Evolutionary conservation across 2,329 filamentous ascomycete species (phyloP), one percentile per base, ranked within the genome.

Genomic region (Curvularia eragrostidis): DNA sequence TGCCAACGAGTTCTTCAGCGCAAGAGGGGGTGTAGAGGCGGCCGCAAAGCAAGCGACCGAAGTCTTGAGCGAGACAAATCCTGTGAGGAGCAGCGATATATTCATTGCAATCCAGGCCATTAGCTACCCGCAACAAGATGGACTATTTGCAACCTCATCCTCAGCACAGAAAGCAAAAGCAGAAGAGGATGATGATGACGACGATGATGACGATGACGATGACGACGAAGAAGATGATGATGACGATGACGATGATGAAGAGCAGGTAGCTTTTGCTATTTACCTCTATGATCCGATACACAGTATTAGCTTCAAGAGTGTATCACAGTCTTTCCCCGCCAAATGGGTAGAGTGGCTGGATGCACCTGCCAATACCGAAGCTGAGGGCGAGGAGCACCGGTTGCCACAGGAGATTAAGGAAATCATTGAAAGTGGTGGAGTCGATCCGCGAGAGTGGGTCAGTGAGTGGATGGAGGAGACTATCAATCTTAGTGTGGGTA

Each of bases 31-130:
- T 1, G 77, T 97, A 3, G 90, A 93, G 76, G 85, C 87, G 67
- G 93, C 92, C 24, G 91, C 91, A 59, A 87, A 89, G 70, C 87
- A 91, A 53, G 93, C 93, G 0, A 89, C 90, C 0, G 88, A 96
- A 76, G 85, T 89, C 2, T 79, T 96, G 39, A 92, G 87, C 77
- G 91, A 96, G 75, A 86, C 84, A 41, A 98, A 97, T 75, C 94
- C 95, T 0, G 92, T 96, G 12, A 87, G 95, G 56, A 96, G 90
- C 72, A 96, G 91, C 58, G 92, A 99, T 75, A 91, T 99, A 62
- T 99, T 99, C 84, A 83, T 99, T 30, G 87, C 93, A n/a, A 89
- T 99, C 32, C 95, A 99, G 79, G 92, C 95, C 9, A 87, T 98
- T 69, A 84, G 82, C 50, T 85, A 90, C 62, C 83, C 87, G 8